Evolutionary conservation across 2,329 filamentous ascomycete genomes (phyloP).

Genomic region (Cladosporium sp.): DNA sequence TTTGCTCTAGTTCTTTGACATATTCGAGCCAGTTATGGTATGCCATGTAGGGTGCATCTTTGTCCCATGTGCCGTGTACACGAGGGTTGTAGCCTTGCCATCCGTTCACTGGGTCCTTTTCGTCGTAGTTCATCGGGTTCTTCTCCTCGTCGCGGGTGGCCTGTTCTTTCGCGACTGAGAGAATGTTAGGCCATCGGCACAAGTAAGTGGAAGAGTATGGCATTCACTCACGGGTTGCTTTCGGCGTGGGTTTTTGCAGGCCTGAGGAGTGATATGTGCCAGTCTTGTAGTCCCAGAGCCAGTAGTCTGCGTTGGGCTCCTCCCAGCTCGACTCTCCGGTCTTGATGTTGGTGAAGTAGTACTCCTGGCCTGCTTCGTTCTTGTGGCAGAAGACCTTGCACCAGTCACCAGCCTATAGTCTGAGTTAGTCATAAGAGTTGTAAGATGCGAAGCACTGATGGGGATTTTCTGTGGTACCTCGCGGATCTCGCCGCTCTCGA

Average conservation of each 20-base stretch:
- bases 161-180: constrained; percentile 3
- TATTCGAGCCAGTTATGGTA: constrained; percentile 23
- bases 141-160: constrained; percentile 5
- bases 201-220: background rate
- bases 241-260: constrained; percentile 21
- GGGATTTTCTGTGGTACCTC: no score
- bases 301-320: constrained; percentile 29
- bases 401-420: constrained; percentile 12
- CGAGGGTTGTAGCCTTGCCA: constrained; percentile 79
- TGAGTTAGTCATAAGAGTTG: no score
- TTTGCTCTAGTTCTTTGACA: constrained; percentile 29
- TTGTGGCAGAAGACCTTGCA: constrained; percentile 20
- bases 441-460: no score
- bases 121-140: constrained; percentile 57
- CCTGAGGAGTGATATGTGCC: constrained; percentile 21
- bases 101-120: constrained; percentile 4
- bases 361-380: constrained; percentile 11
- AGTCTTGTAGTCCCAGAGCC: constrained; percentile 24
- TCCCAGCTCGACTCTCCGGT: constrained; percentile 24
- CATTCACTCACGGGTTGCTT: background rate
- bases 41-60: constrained; percentile 74
- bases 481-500: background rate
- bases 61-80: constrained; percentile 94
- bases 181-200: background rate
- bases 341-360: constrained; percentile 27